Evolutionary conservation across 2,329 filamentous ascomycete species (phyloP), one percentile per base, ranked within the genome.

Genomic region (Corynespora cassiicola): DNA sequence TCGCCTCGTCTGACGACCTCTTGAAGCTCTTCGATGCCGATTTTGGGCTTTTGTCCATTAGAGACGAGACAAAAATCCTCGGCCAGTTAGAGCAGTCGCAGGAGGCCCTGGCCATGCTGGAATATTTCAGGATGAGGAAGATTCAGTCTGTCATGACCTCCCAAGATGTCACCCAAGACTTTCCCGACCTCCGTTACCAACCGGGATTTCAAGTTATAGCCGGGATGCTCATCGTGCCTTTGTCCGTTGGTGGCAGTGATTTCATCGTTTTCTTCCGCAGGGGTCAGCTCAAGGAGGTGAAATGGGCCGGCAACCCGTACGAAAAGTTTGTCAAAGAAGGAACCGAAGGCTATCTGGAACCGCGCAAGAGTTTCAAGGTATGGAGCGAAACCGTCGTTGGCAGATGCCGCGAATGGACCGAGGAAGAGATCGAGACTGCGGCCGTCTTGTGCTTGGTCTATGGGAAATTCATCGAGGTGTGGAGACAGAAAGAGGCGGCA

Each of bases 241-340:
- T 96, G 2, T 91, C 87, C 11, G 75, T 81, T 1, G 81, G 82
- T 2, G 90, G 90, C 1, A 76, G 75, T 19, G 90, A 96, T 54
- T 96, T 96, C 55, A 95, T 96, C 27, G 87, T 90, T 0, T 95
- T 96, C 61, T 95, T 95, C 70, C 81, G 90, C n/a, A 85, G 79
- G 51, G 84, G 85, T 0, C 88, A 91, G 55, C 63, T 82, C 18
- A 86, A 80, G 58, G 85, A 89, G 67, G 88, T 88, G 14, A 91
- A 86, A 65, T 95, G 86, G 90, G 90, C 87, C 3, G 90, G 85
- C 2, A 96, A 90, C 56, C 89, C 89, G 0, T 91, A 94, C 56
- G 86, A 94, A 43, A 94, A 92, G 61, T 77, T 79, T 12, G 66
- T 90, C 42, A 84, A 84, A 52, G 79, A 87, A 58, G 87, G 87